Conservation (phyloP, 2,329 filamentous ascomycete species). For the Calonectria fujianensis region DNA sequence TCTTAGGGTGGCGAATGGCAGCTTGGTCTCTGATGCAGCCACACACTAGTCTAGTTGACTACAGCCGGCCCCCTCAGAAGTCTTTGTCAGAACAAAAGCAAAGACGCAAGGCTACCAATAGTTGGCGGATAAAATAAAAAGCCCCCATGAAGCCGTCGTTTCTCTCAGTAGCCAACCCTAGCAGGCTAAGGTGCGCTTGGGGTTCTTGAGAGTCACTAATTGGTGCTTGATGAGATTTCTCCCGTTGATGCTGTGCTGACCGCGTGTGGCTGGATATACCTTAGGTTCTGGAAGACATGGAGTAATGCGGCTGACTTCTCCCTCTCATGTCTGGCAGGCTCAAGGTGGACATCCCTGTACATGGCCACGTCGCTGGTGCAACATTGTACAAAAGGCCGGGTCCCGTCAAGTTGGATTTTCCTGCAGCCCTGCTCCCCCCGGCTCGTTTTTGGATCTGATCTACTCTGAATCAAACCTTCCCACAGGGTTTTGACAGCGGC, state of each 20-base stretch:
- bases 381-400: constrained; percentile 21
- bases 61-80: not conserved
- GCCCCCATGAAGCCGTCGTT: not conserved
- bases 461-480: not conserved
- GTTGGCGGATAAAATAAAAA: not conserved
- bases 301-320: not conserved
- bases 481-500: not conserved
- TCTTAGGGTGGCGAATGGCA: not conserved
- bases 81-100: not conserved
- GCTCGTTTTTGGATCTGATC: constrained; percentile 4
- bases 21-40: not conserved
- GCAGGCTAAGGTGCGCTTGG: not conserved
- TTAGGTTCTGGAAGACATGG: not conserved
- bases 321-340: not conserved
- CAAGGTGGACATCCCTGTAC: not conserved
- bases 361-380: constrained; percentile 2
- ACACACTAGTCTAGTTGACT: not conserved
- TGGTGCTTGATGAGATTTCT: not conserved
- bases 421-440: constrained; percentile 12
- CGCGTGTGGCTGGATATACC: constrained; percentile 6
- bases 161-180: not conserved
- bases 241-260: not conserved
- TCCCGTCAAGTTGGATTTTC: not conserved
- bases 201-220: not conserved
- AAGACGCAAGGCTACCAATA: constrained; percentile 2